A percentile compares a stretch with the other conserved stretches of the same genome.
These are phyloP conservation scores for Lycium ferocissimum DNA, from an alignment of 257 asterid species.

Conservation along the genomic window DNA sequence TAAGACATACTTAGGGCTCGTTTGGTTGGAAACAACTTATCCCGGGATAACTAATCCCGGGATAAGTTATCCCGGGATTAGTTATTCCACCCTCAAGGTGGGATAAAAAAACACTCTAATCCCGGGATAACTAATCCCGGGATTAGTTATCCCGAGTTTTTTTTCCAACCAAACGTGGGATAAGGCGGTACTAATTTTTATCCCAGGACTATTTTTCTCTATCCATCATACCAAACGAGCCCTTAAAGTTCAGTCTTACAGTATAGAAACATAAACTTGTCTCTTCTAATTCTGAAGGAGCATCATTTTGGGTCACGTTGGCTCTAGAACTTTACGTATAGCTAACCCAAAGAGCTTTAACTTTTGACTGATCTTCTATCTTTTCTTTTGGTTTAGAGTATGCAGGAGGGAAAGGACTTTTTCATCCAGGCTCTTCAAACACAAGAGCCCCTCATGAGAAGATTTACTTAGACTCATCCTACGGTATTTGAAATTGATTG, in stretches of 20 bases:
- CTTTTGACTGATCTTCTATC: background rate
- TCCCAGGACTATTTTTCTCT: no score
- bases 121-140: no score
- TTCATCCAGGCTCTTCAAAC: background rate
- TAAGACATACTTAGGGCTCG: background rate
- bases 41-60: no score
- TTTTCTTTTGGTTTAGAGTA: background rate
- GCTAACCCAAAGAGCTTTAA: background rate
- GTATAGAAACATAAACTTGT: background rate
- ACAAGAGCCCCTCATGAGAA: background rate
- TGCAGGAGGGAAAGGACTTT: background rate
- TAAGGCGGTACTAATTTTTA: no score
- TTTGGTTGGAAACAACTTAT: no score
- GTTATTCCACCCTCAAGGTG: no score
- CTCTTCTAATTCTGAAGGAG: slow-evolving; percentile 10
- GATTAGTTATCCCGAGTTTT: no score
- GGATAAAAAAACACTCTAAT: no score
- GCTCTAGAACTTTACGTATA: background rate
- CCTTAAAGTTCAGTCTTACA: background rate
- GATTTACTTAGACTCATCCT: background rate
- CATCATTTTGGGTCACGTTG: background rate
- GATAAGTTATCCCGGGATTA: no score
- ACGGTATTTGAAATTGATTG: background rate
- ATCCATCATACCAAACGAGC: no score
- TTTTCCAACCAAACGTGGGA: no score